These are phyloP conservation scores for Backusella liffmaniae DNA, from an alignment of 192 early-diverging fungal genomes.

Conservation along the genomic window DNA sequence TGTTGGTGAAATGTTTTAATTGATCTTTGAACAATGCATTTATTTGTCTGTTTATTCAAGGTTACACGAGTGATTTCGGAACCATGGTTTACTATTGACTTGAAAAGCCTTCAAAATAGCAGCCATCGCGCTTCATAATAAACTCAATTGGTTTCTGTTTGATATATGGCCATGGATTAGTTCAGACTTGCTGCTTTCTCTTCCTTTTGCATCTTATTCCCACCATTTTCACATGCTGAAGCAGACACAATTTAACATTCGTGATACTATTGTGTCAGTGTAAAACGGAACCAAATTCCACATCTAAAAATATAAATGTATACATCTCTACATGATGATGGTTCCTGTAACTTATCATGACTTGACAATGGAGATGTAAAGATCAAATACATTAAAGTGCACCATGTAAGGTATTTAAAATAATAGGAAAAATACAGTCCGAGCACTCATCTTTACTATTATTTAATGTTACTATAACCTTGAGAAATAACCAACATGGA, in stretches of 20 bases:
- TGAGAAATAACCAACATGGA: no score
- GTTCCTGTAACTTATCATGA: neutral
- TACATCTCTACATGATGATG: neutral
- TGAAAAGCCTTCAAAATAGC: neutral
- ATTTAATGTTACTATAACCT: no score
- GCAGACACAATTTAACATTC: constrained; percentile 3
- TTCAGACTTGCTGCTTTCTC: neutral
- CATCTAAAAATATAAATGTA: neutral
- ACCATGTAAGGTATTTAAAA: no score
- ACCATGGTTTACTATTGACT: neutral
- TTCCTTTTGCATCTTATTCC: neutral
- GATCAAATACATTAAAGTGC: no score
- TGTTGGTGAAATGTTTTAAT: neutral
- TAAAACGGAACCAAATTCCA: constrained; percentile 2
- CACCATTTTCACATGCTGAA: neutral
- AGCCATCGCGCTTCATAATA: neutral
- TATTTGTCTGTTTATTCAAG: neutral
- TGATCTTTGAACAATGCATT: constrained; percentile 2
- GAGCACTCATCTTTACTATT: no score
- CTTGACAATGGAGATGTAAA: no score
- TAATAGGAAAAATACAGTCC: no score
- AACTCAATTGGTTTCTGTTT: neutral
- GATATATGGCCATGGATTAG: neutral
- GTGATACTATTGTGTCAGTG: constrained; percentile 1
- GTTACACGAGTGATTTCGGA: neutral